Evolutionary conservation across 169 alveolate genomes (phyloP).

Genomic region (Cryptosporidium viatorum): DNA sequence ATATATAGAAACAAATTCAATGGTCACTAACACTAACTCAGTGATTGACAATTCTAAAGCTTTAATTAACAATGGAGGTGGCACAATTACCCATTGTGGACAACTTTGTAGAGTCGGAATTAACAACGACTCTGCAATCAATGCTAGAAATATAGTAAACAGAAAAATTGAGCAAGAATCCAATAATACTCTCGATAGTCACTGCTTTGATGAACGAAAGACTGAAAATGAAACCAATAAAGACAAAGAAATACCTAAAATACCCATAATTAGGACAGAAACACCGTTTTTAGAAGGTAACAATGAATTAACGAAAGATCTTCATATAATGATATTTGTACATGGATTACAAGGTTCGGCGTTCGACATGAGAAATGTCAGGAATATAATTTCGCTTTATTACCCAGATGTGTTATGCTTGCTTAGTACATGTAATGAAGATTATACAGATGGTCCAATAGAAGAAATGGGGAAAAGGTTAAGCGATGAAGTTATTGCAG

Average conservation of each 20-base stretch:
- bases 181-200: background rate
- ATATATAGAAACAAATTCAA: background rate
- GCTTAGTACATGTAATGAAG: slow-evolving; percentile 88
- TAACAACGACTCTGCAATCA: slow-evolving; percentile 56
- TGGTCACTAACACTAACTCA: background rate
- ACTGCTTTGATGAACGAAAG: background rate
- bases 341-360: slow-evolving; percentile 94
- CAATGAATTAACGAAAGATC: slow-evolving; percentile 62
- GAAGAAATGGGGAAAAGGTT: slow-evolving; percentile 88
- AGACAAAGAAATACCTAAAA: slow-evolving; percentile 12
- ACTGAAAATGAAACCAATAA: background rate
- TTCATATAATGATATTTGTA: slow-evolving; percentile 91
- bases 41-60: background rate
- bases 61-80: slow-evolving; percentile 6
- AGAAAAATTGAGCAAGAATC: background rate
- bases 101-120: slow-evolving; percentile 69
- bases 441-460: slow-evolving; percentile 90
- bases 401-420: slow-evolving; percentile 88
- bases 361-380: slow-evolving; percentile 89
- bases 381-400: slow-evolving; percentile 85
- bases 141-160: slow-evolving; percentile 32
- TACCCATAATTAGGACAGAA: slow-evolving; percentile 47
- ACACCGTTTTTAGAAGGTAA: background rate
- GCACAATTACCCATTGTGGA: slow-evolving; percentile 57
- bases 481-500: slow-evolving; percentile 83